phyloP scores from a whole-genome alignment of 805 yeast species.

The Yarrowia keelungensis region DNA sequence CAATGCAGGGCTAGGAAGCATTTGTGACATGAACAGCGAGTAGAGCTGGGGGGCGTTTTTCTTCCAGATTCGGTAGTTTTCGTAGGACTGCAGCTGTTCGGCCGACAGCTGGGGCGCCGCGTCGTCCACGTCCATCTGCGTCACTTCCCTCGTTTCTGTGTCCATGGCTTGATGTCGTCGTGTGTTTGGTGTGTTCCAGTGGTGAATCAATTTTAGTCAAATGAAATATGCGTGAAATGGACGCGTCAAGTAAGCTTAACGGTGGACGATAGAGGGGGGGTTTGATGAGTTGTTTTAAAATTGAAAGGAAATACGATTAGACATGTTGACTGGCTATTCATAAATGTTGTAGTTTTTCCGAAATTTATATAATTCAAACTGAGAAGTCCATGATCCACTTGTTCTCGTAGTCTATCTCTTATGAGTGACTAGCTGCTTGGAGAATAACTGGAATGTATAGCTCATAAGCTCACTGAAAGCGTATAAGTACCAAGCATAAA shows the following conservation, averaged over 20 bases:
- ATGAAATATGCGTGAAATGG: slow-evolving; percentile 17
- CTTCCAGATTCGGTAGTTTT: slow-evolving; percentile 61
- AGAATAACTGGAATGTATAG: too few relatives aligned
- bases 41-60: slow-evolving; percentile 65
- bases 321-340: too few relatives aligned
- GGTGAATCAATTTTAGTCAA: slow-evolving; percentile 32
- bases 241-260: slow-evolving; percentile 8
- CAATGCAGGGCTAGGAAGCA: slow-evolving; percentile 68
- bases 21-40: slow-evolving; percentile 59
- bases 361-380: too few relatives aligned
- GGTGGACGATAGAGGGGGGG: too few relatives aligned
- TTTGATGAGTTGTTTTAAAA: too few relatives aligned
- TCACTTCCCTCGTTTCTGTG: not conserved
- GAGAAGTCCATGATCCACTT: too few relatives aligned
- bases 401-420: too few relatives aligned
- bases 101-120: slow-evolving; percentile 16
- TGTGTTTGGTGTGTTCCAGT: slow-evolving; percentile 5
- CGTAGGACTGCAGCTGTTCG: slow-evolving; percentile 21
- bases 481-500: too few relatives aligned
- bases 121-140: not conserved
- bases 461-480: too few relatives aligned
- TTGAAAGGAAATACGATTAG: too few relatives aligned
- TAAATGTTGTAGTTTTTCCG: too few relatives aligned
- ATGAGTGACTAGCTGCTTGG: too few relatives aligned
- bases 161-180: slow-evolving; percentile 6